Base-by-base conservation (phyloP, 768 basidiomycete species). In the Hygrophorus pudorinus region DNA sequence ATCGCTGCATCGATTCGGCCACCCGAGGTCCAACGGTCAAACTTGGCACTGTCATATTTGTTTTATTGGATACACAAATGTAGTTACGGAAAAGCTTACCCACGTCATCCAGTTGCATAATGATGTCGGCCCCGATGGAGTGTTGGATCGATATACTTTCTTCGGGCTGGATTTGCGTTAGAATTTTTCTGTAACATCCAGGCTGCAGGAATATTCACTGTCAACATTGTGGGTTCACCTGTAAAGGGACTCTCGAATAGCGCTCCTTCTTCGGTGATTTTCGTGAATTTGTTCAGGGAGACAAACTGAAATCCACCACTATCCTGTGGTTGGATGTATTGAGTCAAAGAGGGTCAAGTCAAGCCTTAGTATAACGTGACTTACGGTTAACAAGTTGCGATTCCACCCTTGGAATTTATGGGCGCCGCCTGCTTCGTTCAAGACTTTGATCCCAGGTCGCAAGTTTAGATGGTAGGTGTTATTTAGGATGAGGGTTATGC, bases 31-130 rank as follows among this genome's bases (percentile, higher is more conserved):
- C 89, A 4, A 75, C 72, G 0, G 85, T 86, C 34, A 92, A 61
- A 60, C 85, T 90, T 29, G 85, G 77, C 0, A 93, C 90, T 83
- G 53, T 42, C 32, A 47, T 33, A 38, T 3, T 24, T 11, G 29
- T 37, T 1, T 40, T 18, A 43, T 45, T 28, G 30, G 0, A 18
- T 43, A 34, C 20, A 38, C 30, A 21, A 34, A 46, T 44, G 39
- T 17, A 24, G 24, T 24, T 7, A 24, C n/a, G 38, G 5, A 41
- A 31, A 17, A 35, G 65, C 80, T 59, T 53, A 83, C 87, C 87
- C 41, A 92, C 89, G 61, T 92, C 89, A 59, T 92, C 89, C 13
- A 91, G 72, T 58, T 89, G 90, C 91, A 94, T 93, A 48, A 94
- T 89, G 48, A 94, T 94, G 58, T 94, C 90, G 20, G 82, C 86